Conservation (phyloP, 2,329 filamentous ascomycete genomes). For the Phyllosticta capitalensis region DNA sequence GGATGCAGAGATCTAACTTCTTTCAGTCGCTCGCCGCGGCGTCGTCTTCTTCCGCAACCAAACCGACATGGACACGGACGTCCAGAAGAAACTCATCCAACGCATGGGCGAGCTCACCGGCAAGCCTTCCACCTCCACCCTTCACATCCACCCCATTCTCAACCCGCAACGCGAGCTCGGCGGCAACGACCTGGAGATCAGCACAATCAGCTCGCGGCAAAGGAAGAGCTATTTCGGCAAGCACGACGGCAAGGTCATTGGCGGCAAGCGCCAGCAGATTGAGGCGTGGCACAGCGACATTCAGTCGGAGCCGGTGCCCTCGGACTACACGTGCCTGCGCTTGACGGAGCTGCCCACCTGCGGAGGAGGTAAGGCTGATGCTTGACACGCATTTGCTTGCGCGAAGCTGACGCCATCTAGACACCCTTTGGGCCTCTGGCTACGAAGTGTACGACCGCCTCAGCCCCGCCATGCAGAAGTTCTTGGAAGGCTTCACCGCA, state of each 20-base stretch:
- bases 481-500: constrained; percentile 37
- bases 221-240: constrained; percentile 16
- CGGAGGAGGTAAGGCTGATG: constrained; percentile 15
- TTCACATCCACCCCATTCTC: constrained; percentile 52
- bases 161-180: constrained; percentile 33
- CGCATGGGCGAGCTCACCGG: constrained; percentile 49
- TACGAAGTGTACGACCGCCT: constrained; percentile 41
- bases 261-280: constrained; percentile 39
- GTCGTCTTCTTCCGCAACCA: constrained; percentile 48
- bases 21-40: constrained; percentile 40
- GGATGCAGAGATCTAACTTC: too few species aligned
- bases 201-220: constrained; percentile 28
- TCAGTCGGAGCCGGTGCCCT: constrained; percentile 31
- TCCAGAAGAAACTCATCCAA: constrained; percentile 45
- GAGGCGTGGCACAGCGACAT: constrained; percentile 45
- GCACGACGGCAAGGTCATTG: constrained; percentile 12
- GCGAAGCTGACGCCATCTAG: constrained; percentile 9
- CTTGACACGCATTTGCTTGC: neutral
- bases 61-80: constrained; percentile 37
- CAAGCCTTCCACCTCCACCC: constrained; percentile 44
- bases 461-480: constrained; percentile 38
- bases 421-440: constrained; percentile 27
- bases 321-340: constrained; percentile 31
- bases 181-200: constrained; percentile 28
- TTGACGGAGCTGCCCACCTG: constrained; percentile 26